Base-by-base conservation (phyloP, 2,329 filamentous ascomycete genomes). In the Cladosporium sphaerospermum region DNA sequence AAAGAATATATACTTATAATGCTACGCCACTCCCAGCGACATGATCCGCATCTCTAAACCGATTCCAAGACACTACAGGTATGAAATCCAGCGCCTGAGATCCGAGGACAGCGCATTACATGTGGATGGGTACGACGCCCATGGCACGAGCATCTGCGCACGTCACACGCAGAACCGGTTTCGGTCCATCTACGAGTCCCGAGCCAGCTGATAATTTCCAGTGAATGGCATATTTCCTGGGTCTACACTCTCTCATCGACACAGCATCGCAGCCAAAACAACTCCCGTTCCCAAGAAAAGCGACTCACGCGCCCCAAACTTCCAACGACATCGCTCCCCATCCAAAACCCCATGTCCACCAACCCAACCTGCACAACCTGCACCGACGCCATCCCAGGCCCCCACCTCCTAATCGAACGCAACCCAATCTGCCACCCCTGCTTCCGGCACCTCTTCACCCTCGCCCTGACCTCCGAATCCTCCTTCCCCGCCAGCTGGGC, bases 401-500 rank as follows among this genome's bases (percentile, higher is more conserved):
- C 40, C 2, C 19, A 44, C 40, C 32, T 51, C 18, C 40, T 44
- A 1, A 51, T 51, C 48, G 40, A 51, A 32, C 3, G 13, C 48
- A 9, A 36, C 40, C 39, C 48, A 2, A 14, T 54, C 41, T 59
- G 57, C 50, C 32, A 52, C 37, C 7, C 10, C 46, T 59, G 57
- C 50, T 48, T 59, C 45, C 45, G 19, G 16, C 36, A 48, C 16
- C 56, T 57, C 28, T 60, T 60, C 52, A 31, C 18, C 10, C 47
- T 54, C 16, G 53, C 58, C 18, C 34, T 54, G 10, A 23, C 33
- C 14, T 37, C 53, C 49, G 58, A 60, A 43, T 18, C 44, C 31
- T 52, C 54, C 44, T 59, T 53, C 36, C 57, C 58, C 14, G 51
- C 57, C 16, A 36, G 36, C 14, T 60, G 56, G 57, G 58, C 42